These are phyloP conservation scores for Aspergillus heteromorphus DNA, from an alignment of 495 filamentous ascomycete species.

Conservation along the genomic window DNA sequence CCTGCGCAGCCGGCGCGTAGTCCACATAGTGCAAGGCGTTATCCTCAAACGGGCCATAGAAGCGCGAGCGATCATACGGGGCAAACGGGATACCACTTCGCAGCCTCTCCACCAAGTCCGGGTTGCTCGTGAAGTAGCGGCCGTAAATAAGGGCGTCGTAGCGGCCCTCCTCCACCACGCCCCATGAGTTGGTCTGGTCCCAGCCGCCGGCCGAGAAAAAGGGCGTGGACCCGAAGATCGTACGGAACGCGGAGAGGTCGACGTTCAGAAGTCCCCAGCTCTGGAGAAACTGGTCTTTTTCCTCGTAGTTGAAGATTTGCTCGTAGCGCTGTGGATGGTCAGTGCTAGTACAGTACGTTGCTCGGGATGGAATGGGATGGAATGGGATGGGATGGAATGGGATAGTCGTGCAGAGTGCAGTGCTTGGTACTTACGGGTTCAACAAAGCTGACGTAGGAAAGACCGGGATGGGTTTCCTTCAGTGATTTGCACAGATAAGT, in stretches of 20 bases:
- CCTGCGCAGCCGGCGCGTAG: conserved; percentile 18
- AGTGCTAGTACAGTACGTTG: too few relatives aligned
- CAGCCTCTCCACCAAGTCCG: conserved; percentile 19
- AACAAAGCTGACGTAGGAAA: conserved; percentile 50
- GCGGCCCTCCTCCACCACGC: conserved; percentile 34
- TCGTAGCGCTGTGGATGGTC: conserved; percentile 39
- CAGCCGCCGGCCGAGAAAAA: conserved; percentile 46
- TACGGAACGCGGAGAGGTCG: conserved; percentile 32
- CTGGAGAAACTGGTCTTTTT: conserved; percentile 41
- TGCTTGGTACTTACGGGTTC: conserved; percentile 40
- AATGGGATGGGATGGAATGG: too few relatives aligned
- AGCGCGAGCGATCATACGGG: conserved; percentile 18
- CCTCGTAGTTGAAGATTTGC: conserved; percentile 39
- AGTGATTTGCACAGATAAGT: conserved; percentile 41
- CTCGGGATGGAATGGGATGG: too few relatives aligned
- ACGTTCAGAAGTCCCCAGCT: conserved; percentile 39
- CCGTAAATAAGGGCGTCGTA: conserved; percentile 33
- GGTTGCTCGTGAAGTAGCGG: conserved; percentile 21
- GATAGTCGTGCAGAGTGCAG: not conserved
- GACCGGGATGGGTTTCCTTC: conserved; percentile 39
- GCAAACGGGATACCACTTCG: conserved; percentile 8
- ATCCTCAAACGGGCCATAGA: conserved; percentile 32
- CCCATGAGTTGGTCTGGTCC: conserved; percentile 43
- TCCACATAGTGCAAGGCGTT: conserved; percentile 28
- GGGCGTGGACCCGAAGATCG: conserved; percentile 43